These are phyloP conservation scores for Ampelocalamus luodianensis DNA, from an alignment of 176 grass and related monocot species.

Conservation along the genomic window DNA sequence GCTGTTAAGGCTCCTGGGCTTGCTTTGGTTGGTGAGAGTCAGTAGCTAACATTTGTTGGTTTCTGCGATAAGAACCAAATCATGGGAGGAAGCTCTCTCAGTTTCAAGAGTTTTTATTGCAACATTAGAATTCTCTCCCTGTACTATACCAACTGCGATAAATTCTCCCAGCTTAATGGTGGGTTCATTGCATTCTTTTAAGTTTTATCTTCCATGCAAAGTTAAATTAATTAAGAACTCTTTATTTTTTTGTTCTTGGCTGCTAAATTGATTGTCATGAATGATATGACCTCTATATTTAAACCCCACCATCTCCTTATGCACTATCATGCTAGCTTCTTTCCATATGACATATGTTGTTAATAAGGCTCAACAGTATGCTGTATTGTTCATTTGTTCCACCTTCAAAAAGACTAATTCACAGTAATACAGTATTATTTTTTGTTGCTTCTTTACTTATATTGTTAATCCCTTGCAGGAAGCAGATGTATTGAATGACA, in stretches of 20 bases:
- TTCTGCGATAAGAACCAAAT: not conserved
- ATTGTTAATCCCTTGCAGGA: conserved; percentile 34
- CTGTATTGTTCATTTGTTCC: not conserved
- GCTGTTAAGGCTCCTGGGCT: conserved; percentile 59
- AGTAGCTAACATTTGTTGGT: conserved; percentile 21
- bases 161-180: not conserved
- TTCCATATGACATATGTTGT: not conserved
- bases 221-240: not conserved
- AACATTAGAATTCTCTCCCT: conserved; percentile 4
- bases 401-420: conserved; percentile 8
- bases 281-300: conserved; percentile 7
- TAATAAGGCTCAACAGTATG: conserved; percentile 4
- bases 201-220: conserved; percentile 26
- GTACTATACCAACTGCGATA: conserved; percentile 6
- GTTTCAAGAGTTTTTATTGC: not conserved
- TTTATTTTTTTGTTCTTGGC: not conserved
- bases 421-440: not conserved
- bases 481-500: conserved; percentile 23
- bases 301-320: not conserved
- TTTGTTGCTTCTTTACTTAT: conserved; percentile 7
- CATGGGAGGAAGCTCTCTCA: not conserved
- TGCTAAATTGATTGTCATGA: conserved; percentile 25
- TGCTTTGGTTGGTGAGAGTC: conserved; percentile 51
- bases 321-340: not conserved
- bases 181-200: conserved; percentile 31